Percentiles rank a stretch among this genome's conserved stretches.
These are phyloP conservation scores for Termitomyces sp. DNA, from an alignment of 768 basidiomycete species.

Conservation along the genomic window DNA sequence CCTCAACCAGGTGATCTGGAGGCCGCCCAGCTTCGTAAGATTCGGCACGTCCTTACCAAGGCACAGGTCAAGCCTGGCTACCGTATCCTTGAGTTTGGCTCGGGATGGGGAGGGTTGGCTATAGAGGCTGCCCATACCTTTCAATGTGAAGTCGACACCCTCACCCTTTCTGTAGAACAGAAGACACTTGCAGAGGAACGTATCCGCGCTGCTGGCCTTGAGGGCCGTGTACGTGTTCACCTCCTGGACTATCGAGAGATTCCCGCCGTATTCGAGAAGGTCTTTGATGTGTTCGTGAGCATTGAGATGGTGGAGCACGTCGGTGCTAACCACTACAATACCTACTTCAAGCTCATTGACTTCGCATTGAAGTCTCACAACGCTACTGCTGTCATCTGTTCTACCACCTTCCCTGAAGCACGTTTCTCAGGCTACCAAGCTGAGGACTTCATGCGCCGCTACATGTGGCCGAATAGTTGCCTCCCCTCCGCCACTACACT, in stretches of 20 bases:
- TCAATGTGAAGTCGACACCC: slow-evolving; percentile 84
- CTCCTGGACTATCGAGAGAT: slow-evolving; percentile 89
- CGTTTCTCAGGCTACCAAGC: slow-evolving; percentile 71
- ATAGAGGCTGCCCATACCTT: slow-evolving; percentile 75
- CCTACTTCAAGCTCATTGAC: slow-evolving; percentile 75
- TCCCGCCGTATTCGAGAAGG: slow-evolving; percentile 71
- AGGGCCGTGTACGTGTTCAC: slow-evolving; percentile 75
- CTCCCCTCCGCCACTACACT: slow-evolving; percentile 83
- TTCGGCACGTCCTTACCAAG: slow-evolving; percentile 72
- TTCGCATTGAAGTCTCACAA: slow-evolving; percentile 65
- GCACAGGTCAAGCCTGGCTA: slow-evolving; percentile 77
- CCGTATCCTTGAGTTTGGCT: slow-evolving; percentile 84
- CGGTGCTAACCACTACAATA: slow-evolving; percentile 53
- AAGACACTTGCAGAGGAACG: slow-evolving; percentile 84
- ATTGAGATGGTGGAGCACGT: slow-evolving; percentile 82
- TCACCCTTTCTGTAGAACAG: slow-evolving; percentile 86
- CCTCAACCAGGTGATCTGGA: slow-evolving; percentile 66
- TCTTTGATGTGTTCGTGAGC: slow-evolving; percentile 75
- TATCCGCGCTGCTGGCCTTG: slow-evolving; percentile 65
- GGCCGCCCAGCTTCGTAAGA: slow-evolving; percentile 79
- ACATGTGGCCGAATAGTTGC: slow-evolving; percentile 88
- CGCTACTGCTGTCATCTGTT: slow-evolving; percentile 64
- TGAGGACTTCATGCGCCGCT: slow-evolving; percentile 81
- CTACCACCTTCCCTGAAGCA: slow-evolving; percentile 70
- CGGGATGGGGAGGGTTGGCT: slow-evolving; percentile 88